Evolutionary conservation across 768 basidiomycete genomes (phyloP).

Genomic region (Podaxis sp.): DNA sequence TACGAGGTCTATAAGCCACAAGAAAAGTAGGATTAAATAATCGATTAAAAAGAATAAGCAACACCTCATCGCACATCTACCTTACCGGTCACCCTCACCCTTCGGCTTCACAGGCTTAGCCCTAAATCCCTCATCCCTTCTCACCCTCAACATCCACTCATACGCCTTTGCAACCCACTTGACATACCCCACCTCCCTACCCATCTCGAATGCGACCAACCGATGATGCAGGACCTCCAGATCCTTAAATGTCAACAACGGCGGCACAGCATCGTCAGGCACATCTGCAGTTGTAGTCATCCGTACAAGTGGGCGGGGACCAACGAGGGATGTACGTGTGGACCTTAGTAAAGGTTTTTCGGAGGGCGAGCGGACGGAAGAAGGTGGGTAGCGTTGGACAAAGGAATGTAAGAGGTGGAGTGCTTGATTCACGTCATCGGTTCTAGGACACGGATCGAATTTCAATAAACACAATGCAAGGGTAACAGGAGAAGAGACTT

Average conservation of each 20-base stretch:
- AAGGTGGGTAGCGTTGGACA: slow-evolving; percentile 62
- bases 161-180: slow-evolving; percentile 77
- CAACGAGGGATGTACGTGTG: slow-evolving; percentile 55
- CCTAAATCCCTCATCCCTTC: slow-evolving; percentile 47
- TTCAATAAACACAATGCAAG: not conserved
- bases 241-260: slow-evolving; percentile 74
- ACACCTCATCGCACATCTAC: not conserved
- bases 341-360: slow-evolving; percentile 53
- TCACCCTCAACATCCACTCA: slow-evolving; percentile 59
- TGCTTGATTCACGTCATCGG: slow-evolving; percentile 50
- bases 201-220: slow-evolving; percentile 45
- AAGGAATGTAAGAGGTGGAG: slow-evolving; percentile 62
- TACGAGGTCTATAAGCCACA: too few relatives aligned
- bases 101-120: not conserved
- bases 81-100: not conserved
- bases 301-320: slow-evolving; percentile 67
- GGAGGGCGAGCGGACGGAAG: slow-evolving; percentile 38
- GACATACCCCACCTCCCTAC: slow-evolving; percentile 61
- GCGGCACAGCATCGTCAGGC: slow-evolving; percentile 79
- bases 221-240: slow-evolving; percentile 79
- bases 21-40: too few relatives aligned
- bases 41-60: too few relatives aligned
- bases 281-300: slow-evolving; percentile 57
- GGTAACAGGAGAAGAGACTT: slow-evolving; percentile 27
- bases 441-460: slow-evolving; percentile 32